Evolutionary conservation across 139 green algal species (phyloP).

Genomic region (Micractinium sp.): DNA sequence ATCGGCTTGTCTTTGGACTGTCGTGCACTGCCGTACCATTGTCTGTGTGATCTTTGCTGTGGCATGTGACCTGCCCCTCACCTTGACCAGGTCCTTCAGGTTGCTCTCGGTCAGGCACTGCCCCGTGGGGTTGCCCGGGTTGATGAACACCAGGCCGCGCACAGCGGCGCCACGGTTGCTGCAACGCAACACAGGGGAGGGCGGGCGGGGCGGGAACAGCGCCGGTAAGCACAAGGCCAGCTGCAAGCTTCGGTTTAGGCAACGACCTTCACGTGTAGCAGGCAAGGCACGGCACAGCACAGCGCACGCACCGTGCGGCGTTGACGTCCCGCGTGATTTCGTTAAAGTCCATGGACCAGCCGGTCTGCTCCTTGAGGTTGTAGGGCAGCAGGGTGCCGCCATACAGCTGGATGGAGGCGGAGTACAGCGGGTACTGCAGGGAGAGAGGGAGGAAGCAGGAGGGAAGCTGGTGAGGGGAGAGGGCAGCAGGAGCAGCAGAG

Average conservation of each 20-base stretch:
- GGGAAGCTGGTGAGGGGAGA: conserved; percentile 77
- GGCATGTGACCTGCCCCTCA: conserved; percentile 35
- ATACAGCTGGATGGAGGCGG: conserved; percentile 87
- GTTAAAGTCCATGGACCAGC: conserved; percentile 82
- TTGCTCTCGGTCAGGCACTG: conserved; percentile 83
- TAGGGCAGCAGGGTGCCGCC: conserved; percentile 91
- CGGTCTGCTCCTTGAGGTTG: conserved; percentile 84
- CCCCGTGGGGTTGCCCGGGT: conserved; percentile 97
- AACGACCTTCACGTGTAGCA: too few relatives aligned
- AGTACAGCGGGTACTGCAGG: conserved; percentile 83
- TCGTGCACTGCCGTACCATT: too few relatives aligned
- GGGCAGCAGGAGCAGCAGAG: conserved; percentile 87
- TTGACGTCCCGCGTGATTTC: conserved; percentile 53
- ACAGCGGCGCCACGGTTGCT: conserved; percentile 52
- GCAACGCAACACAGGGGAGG: background rate
- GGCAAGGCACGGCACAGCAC: too few relatives aligned
- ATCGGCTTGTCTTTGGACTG: too few relatives aligned
- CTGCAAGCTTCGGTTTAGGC: too few relatives aligned
- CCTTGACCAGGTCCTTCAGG: conserved; percentile 92
- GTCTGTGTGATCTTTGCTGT: too few relatives aligned
- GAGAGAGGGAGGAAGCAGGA: background rate
- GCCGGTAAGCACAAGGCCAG: background rate
- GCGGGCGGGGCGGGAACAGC: background rate
- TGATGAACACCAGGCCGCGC: conserved; percentile 94
- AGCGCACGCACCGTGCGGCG: conserved; percentile 31